phyloP scores from a whole-genome alignment of 2,329 filamentous ascomycete genomes.

The Fusarium ambrosium region DNA sequence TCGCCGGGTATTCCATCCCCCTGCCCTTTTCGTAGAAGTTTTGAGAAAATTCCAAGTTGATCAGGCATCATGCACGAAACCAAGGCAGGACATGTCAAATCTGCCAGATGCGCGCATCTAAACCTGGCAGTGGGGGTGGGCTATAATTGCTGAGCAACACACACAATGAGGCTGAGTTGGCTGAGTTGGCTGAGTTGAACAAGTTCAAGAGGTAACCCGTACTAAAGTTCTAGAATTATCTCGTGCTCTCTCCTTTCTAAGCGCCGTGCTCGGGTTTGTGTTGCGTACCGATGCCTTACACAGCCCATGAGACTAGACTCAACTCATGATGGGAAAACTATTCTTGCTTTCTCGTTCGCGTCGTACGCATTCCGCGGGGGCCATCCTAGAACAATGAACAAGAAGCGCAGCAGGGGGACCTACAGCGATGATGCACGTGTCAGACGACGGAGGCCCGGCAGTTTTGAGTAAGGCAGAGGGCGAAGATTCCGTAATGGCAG shows the following conservation, averaged over 20 bases:
- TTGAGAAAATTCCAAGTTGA: conserved; percentile 37
- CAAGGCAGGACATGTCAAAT: conserved; percentile 8
- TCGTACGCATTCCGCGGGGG: conserved; percentile 12
- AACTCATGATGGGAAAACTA: neutral
- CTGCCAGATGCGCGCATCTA: neutral
- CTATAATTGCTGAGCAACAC: conserved; percentile 15
- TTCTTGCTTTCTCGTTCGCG: neutral
- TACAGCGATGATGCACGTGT: conserved; percentile 51
- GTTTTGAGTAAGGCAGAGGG: conserved; percentile 27
- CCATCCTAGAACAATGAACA: conserved; percentile 14
- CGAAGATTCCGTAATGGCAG: conserved; percentile 6
- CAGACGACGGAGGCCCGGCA: conserved; percentile 47
- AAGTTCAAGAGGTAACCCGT: conserved; percentile 33
- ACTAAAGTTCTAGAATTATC: conserved; percentile 17
- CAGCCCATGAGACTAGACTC: conserved; percentile 20
- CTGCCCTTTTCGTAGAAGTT: conserved; percentile 13
- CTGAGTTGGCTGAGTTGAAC: conserved; percentile 20
- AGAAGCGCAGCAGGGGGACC: conserved; percentile 22
- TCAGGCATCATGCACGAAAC: conserved; percentile 7
- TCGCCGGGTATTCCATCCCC: neutral
- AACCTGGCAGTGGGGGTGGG: conserved; percentile 13
- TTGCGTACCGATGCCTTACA: conserved; percentile 20
- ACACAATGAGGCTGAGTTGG: conserved; percentile 25
- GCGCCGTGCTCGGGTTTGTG: conserved; percentile 5
- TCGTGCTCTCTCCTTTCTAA: conserved; percentile 21